These are phyloP conservation scores for Cydonia oblonga DNA, from an alignment of 331 rosid species.

Conservation along the genomic window DNA sequence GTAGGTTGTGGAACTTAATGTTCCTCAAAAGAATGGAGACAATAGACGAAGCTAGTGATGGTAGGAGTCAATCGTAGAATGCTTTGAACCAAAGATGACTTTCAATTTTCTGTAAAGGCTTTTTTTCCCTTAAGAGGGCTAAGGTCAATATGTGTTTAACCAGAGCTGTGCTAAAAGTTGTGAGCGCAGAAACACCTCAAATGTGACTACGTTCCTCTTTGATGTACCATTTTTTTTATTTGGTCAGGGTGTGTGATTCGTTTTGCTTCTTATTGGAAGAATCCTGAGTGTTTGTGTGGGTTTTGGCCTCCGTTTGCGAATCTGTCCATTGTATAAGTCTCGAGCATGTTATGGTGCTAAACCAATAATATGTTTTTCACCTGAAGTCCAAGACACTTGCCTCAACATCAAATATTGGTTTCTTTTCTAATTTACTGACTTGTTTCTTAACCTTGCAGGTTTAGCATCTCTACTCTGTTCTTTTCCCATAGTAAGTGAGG, in stretches of 20 bases:
- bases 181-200: neutral
- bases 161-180: neutral
- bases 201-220: neutral
- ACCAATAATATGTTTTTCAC: neutral
- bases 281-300: neutral
- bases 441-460: slow-evolving; percentile 30
- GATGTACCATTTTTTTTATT: neutral
- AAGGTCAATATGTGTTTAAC: neutral
- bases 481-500: slow-evolving; percentile 82
- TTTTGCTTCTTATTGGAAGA: neutral
- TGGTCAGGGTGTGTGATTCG: neutral
- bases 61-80: neutral
- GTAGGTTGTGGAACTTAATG: neutral
- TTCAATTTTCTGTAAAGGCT: neutral
- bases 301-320: neutral
- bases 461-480: slow-evolving; percentile 55
- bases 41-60: neutral
- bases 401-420: neutral
- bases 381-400: neutral
- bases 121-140: neutral
- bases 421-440: slow-evolving; percentile 35
- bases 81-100: neutral
- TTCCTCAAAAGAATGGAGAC: neutral
- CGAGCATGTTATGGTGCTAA: neutral
- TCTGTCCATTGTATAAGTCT: neutral